Base-by-base conservation (phyloP, 192 early-diverging fungal species). In the Coemansia sp. region DNA sequence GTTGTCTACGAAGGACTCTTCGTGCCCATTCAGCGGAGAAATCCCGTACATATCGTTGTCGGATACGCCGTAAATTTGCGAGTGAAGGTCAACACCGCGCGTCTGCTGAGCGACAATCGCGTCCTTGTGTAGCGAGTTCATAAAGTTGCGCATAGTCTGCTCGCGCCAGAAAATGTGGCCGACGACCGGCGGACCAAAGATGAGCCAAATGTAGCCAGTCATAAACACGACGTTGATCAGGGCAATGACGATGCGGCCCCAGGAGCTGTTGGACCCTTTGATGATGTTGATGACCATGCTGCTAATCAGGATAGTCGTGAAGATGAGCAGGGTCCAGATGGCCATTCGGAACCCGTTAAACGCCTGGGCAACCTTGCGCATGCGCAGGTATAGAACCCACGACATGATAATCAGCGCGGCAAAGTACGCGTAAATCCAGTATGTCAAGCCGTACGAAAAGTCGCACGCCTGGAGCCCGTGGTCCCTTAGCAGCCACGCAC, bases 291-390 rank as follows among this genome's bases (percentile, higher is more conserved):
- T 69, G 27, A 62, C 38, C 66, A 69, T 69, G 30, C 54, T 62
- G 40, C 56, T 35, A 10, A 69, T 17, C 19, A 69, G 59, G 2
- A 42, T 57, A 6, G 31, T 14, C 5, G 66, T 56, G 25, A 69
- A 69, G 29, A 69, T 52, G 30, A 62, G 22, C 32, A 69, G 53
- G 2, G 66, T 69, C 66, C 66, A 69, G 23, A 69, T 52, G 17
- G 66, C 66, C 54, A 69, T 61, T 21, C 59, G 58, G 47, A 69
- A 69, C n/a, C 66, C 59, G 34, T 69, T 69, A 38, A 69, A 69
- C 2, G 59, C 66, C 54, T 69, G 53, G 5, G 66, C 66, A 10
- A 69, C 50, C 34, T 44, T 62, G 53, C 66, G 66, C 66, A 62
- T 69, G 8, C 54, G 31, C 28, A 69, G 39, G 30, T 69, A 69